Base-by-base conservation (phyloP, 2,329 filamentous ascomycete genomes). In the Fusarium piperis region DNA sequence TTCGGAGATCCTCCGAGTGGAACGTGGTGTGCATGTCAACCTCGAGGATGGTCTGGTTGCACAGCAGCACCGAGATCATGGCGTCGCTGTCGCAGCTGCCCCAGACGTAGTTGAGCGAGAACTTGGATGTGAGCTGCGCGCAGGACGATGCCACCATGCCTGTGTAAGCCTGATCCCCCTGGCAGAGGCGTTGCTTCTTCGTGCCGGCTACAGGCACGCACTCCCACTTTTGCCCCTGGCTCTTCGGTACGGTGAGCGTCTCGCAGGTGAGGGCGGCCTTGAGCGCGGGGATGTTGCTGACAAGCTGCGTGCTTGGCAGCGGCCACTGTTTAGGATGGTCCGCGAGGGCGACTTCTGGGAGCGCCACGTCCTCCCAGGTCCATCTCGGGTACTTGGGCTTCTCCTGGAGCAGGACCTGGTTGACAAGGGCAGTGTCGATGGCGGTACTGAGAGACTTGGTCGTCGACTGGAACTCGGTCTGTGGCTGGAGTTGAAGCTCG, bases 61-160 rank as follows among this genome's bases (percentile, higher is more conserved):
- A 78, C 58, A 69, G 63, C 48, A 78, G 59, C 26, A 77, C 63
- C 0, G 75, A 73, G 3, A 76, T 68, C 39, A 64, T 56, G 3
- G 68, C 71, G 28, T 68, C 62, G 8, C 59, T 39, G 13, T 61
- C 57, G 61, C 77, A 78, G 39, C 72, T 70, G 0, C 77, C 77
- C 77, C 77, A 78, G 18, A 78, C 53, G 52, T 76, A 78, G 53
- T 74, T 71, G 44, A 78, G 64, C 0, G 67, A 41, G 23, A 71
- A 74, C 12, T 55, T 60, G 6, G 62, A 70, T 3, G 66, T 64
- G 23, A 74, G 58, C 2, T 74, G 71, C 3, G 66, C 36, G 56
- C 77, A 78, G 9, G 70, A 74, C 11, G 71, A 72, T 7, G 70
- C 77, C 28, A 75, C 76, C 8, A 71, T 51, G 7, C 68, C 77